Base-by-base conservation (phyloP, 2,329 filamentous ascomycete species). In the Cucurbitaria berberidis region DNA sequence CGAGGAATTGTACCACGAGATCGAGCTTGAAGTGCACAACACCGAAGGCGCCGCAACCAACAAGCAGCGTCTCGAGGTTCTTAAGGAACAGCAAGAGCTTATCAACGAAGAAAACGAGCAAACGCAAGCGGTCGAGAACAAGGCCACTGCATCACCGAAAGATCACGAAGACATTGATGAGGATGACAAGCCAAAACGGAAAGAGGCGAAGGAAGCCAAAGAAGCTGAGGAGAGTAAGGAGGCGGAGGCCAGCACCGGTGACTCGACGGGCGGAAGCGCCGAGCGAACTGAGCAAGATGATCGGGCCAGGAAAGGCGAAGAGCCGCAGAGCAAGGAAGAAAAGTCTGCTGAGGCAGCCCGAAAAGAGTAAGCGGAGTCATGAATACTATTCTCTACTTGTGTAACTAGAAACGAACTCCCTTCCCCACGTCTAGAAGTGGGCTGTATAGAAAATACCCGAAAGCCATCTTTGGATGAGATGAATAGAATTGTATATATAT, bases 1-100 rank as follows among this genome's bases (percentile, higher is more conserved):
- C 3, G 95, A 99, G 77, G 95, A 99, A 76, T 84, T 99, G 35
- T 99, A 96, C 90, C 95, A 99, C 82, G 95, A 99, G 81, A 97
- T 99, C 60, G 95, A 98, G 78, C 89, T 99, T 27, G 95, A 99
- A 80, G 92, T 99, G 9, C 91, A 97, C 82, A 96, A 89, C 57
- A 93, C 93, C 43, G 95, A 99, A 79, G 95, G 95, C 57, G 93
- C 93, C 10, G 95, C 95, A 21, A 99, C 95, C 62, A 99, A 99
- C 85, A 97, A 96, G 84, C 95, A 98, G 82, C 89, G 95, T 74
- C 89, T 99, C 36, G 95, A 99, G 81, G 95, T 99, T 15, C 84
- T 99, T 73, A 96, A 92, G 84, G 95, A 99, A 81, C 95, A 99
- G 81, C 90, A 99, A 76, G 95, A 97, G 74, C 86, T 99, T 59